phyloP scores from a whole-genome alignment of 202 grass and related monocot genomes.

The Cymbopogon flexuosus region DNA sequence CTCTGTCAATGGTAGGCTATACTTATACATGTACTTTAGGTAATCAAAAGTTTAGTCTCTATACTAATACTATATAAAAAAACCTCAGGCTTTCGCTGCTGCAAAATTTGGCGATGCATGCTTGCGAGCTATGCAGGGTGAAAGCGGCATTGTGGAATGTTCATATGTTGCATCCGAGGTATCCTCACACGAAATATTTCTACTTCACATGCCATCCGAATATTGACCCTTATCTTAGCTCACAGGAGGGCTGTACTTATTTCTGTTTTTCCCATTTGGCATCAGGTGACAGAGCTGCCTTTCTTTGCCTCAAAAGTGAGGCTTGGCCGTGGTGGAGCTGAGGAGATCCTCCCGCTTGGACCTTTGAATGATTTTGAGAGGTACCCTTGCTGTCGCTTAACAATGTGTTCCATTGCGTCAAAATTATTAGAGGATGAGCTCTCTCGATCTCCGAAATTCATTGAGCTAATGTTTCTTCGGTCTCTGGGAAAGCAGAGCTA shows the following conservation, averaged over 20 bases:
- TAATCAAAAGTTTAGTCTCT: background rate
- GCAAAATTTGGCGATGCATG: conserved; percentile 61
- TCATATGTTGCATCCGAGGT: conserved; percentile 66
- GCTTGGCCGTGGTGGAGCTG: conserved; percentile 52
- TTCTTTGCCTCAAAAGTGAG: conserved; percentile 71
- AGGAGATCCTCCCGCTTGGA: conserved; percentile 65
- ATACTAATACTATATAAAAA: background rate
- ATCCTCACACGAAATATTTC: background rate
- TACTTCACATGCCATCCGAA: background rate
- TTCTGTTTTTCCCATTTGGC: background rate
- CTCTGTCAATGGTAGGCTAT: conserved; percentile 63
- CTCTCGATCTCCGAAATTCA: background rate
- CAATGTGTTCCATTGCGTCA: background rate
- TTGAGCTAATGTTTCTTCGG: background rate
- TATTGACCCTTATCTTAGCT: background rate
- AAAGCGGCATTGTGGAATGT: conserved; percentile 60
- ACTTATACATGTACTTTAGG: conserved; percentile 14
- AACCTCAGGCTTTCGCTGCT: conserved; percentile 54
- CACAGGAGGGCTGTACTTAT: background rate
- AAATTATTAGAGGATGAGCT: background rate
- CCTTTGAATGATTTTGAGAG: conserved; percentile 63
- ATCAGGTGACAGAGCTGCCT: conserved; percentile 61
- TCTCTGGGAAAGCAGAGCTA: conserved; percentile 29
- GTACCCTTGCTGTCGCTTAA: conserved; percentile 20
- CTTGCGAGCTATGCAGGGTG: conserved; percentile 57